Evolutionary conservation across 495 filamentous ascomycete genomes (phyloP), one percentile per base, ranked within the genome.

Genomic region (Articulospora tetracladia): DNA sequence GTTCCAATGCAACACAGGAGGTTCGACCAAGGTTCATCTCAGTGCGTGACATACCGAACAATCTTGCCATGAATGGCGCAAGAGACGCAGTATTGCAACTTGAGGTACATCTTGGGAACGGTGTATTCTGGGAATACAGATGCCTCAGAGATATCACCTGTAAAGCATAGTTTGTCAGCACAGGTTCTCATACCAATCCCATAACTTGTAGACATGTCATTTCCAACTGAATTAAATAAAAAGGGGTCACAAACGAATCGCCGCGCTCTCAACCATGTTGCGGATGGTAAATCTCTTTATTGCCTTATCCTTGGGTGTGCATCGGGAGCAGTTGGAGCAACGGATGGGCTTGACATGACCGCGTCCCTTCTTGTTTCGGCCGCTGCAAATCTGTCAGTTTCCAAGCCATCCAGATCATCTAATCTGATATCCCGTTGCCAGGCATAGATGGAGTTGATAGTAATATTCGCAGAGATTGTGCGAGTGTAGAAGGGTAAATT

Each of bases 21-120:
- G 77, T 80, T 80, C 77, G 72, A 77, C 79, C 77, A 83, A 82
- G 80, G 79, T 68, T 83, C 80, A 66, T 83, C 80, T 82, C 77
- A 80, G 72, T 36, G 73, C 76, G 69, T 74, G 71, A 83, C 91
- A 76, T 89, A 98, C 94, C 94, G 93, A 76, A 99, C 95, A 77
- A 98, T 98, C 90, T 99, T 99, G 83, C 95, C 94, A 83, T 98
- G 94, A 72, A 99, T 98, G 68, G 94, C 94, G 81, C 94, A 98
- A 75, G 95, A 98, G 73, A 98, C 94, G 77, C 94, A 99, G 90
- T 99, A 99, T 84, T 99, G 94, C 76, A 99, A 88, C 87, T 99
- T 99, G 77, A 99, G 83, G 88, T 99, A 99, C 94, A 99, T 99
- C 87, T 99, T 99, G 77, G 94, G 94, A 76, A 99, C 93, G 60